phyloP scores from a whole-genome alignment of 2,329 filamentous ascomycete species.

The Lasiodiplodia sp. region DNA sequence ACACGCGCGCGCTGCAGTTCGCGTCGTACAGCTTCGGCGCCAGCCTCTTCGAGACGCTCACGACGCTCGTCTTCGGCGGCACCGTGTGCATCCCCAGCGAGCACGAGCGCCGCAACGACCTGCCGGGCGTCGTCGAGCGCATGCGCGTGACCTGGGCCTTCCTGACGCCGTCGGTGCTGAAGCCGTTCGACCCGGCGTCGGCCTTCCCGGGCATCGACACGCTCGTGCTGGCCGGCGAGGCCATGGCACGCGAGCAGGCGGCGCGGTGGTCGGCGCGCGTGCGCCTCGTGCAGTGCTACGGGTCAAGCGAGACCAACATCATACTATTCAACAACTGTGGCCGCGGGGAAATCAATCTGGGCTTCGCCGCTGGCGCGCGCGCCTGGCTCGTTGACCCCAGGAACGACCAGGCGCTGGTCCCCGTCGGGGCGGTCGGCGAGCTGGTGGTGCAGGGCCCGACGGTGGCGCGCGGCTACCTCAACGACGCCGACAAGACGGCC shows the following conservation, averaged over 20 bases:
- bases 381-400: slow-evolving; percentile 41
- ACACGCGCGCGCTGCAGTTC: slow-evolving; percentile 38
- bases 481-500: slow-evolving; percentile 29
- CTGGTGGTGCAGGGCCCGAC: slow-evolving; percentile 67
- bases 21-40: too few species aligned
- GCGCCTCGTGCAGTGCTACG: slow-evolving; percentile 41
- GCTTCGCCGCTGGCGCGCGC: slow-evolving; percentile 37
- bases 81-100: too few species aligned
- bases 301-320: slow-evolving; percentile 41
- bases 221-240: too few species aligned
- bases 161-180: too few species aligned
- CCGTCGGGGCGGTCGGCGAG: slow-evolving; percentile 41
- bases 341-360: slow-evolving; percentile 39
- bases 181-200: too few species aligned
- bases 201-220: too few species aligned
- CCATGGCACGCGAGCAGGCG: too few species aligned
- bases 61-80: too few species aligned
- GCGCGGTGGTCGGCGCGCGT: slow-evolving; percentile 30
- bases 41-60: too few species aligned
- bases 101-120: too few species aligned
- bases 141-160: too few species aligned
- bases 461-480: slow-evolving; percentile 46
- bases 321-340: slow-evolving; percentile 37
- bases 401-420: slow-evolving; percentile 40
- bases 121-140: too few species aligned